Percentiles rank a stretch among this genome's conserved stretches.
Conservation (phyloP, 2,329 filamentous ascomycete genomes). For the Annulohypoxylon truncatum region DNA sequence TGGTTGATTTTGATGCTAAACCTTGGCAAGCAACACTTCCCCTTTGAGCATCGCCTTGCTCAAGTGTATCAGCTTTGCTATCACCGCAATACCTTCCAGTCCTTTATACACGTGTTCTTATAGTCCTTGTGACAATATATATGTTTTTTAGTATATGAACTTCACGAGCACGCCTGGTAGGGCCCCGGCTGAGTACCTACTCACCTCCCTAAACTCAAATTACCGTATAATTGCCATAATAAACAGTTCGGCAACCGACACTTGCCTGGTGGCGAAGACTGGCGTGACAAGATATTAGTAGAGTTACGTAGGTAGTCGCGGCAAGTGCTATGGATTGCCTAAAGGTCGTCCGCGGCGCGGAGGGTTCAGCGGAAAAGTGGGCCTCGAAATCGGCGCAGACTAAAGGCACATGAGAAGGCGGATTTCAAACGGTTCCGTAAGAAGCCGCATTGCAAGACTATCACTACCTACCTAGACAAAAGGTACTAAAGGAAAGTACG, state of each 20-base stretch:
- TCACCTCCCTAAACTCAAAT: not conserved
- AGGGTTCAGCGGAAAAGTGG: not conserved
- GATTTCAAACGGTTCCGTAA: not conserved
- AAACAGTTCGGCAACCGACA: not conserved
- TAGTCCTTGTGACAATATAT: too few species aligned
- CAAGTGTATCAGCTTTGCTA: not conserved
- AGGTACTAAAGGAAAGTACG: not conserved
- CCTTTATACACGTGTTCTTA: not conserved
- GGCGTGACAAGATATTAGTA: not conserved
- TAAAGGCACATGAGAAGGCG: not conserved
- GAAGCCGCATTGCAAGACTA: not conserved
- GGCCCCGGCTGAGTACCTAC: not conserved
- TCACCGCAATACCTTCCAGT: not conserved
- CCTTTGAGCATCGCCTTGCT: not conserved
- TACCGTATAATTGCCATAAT: too few species aligned
- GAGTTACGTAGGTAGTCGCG: not conserved
- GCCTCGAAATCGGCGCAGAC: not conserved
- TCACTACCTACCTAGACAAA: too few species aligned
- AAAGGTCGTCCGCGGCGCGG: not conserved
- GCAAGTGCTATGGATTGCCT: not conserved
- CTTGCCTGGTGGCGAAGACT: not conserved
- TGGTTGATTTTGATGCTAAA: not conserved
- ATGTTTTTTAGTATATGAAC: too few species aligned
- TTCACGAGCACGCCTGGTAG: too few species aligned
- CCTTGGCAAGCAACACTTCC: not conserved